Percentiles rank a stretch among this genome's conserved stretches.
phyloP scores from a whole-genome alignment of 805 yeast species.

The Pichia rugopelliculosa region DNA sequence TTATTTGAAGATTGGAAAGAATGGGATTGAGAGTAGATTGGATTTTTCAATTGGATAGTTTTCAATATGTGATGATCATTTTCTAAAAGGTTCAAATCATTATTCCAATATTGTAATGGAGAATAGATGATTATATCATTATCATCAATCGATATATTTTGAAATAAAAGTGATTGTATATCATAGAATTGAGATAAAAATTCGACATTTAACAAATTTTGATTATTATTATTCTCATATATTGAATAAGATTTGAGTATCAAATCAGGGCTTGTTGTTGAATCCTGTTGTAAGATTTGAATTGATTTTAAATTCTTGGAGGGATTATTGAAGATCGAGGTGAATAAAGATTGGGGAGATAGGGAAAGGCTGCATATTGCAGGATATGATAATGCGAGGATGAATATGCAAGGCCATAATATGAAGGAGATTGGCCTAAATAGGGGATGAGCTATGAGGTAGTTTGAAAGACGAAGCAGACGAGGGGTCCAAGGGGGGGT shows the following conservation, averaged over 20 bases:
- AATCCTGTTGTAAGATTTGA: background rate
- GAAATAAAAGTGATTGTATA: slow-evolving; percentile 3
- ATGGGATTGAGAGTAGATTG: slow-evolving; percentile 14
- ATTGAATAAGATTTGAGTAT: background rate
- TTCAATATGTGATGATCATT: slow-evolving; percentile 31
- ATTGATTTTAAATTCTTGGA: background rate
- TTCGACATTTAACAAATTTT: background rate
- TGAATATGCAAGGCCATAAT: background rate
- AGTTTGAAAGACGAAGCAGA: background rate
- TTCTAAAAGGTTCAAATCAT: slow-evolving; percentile 21
- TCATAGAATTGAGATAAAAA: background rate
- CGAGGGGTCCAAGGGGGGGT: background rate
- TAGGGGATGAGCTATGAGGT: background rate
- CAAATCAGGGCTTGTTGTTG: background rate
- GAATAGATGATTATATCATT: slow-evolving; percentile 22
- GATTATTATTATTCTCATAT: background rate
- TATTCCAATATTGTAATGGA: slow-evolving; percentile 39
- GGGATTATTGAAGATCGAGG: background rate
- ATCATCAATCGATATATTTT: background rate
- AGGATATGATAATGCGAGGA: slow-evolving; percentile 1
- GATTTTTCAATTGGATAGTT: slow-evolving; percentile 31
- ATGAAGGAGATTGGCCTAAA: background rate
- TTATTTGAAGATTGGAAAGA: slow-evolving; percentile 20
- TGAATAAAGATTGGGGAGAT: background rate
- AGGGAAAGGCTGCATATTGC: background rate